Conservation (phyloP, 2,329 filamentous ascomycete species). For the Malbranchea zuffiana region DNA sequence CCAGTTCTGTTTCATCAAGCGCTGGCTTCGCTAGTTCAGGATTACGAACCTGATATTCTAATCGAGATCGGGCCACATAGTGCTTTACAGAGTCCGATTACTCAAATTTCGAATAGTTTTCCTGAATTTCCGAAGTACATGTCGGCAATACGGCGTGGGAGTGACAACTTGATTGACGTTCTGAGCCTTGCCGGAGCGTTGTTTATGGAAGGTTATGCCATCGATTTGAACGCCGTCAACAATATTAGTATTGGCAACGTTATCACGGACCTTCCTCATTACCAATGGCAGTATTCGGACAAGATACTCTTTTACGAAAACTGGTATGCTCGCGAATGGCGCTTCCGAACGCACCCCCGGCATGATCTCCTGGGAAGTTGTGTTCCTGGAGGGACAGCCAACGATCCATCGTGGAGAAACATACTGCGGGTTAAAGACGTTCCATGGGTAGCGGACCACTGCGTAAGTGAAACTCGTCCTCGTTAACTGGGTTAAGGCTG, state of each 20-base stretch:
- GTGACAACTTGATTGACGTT: constrained; percentile 6
- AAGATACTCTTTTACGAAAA: constrained; percentile 8
- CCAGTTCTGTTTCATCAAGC: constrained; percentile 9
- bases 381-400: constrained; percentile 19
- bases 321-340: constrained; percentile 4
- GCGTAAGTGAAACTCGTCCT: no score
- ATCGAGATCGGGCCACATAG: constrained; percentile 16
- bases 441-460: constrained; percentile 38
- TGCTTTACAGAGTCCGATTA: constrained; percentile 14
- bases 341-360: not conserved
- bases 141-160: constrained; percentile 5
- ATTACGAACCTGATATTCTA: not conserved
- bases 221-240: not conserved
- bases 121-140: constrained; percentile 1
- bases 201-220: constrained; percentile 6
- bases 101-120: constrained; percentile 7
- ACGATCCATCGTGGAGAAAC: constrained; percentile 32
- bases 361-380: constrained; percentile 20
- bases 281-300: constrained; percentile 14
- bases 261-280: constrained; percentile 12
- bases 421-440: constrained; percentile 23
- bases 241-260: not conserved
- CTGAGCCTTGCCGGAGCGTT: constrained; percentile 7
- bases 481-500: no score
- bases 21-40: not conserved